Evolutionary conservation across 768 basidiomycete genomes (phyloP), one percentile per base, ranked within the genome.

Genomic region (Mycena maculata): DNA sequence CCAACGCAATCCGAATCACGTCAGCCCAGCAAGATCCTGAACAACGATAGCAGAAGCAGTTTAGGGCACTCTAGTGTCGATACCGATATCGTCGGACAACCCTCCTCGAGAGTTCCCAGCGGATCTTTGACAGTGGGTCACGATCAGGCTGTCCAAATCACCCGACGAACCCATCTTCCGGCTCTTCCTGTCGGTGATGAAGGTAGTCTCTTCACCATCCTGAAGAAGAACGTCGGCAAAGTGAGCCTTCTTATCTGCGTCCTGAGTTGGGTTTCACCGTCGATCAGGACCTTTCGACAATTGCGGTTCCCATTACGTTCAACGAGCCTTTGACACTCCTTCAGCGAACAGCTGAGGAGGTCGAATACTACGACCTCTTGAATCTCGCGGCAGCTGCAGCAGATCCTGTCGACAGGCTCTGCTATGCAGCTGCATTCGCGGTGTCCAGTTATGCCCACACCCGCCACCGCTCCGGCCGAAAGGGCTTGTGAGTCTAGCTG

Each of bases 181-280:
- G 85, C 86, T 22, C 83, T 84, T 8, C 82, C 87, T 18, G 81
- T 86, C 25, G 87, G 86, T 4, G 93, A 95, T 58, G 92, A 95
- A 78, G 92, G 92, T 12, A 94, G 93, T 73, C 79, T 95, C 38
- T 93, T 95, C 72, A 80, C 90, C 1, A 88, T 95, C 33, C 78
- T 96, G 49, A 94, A 94, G 81, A 95, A 94, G 80, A 95, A 93
- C 72, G 90, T 95, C 50, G 94, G 94, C 57, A 95, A 94, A 83
- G 94, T 93, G 56, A 22, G 73, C 50, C 28, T 38, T 62, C 65
- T 44, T 33, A 28, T 65, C 60, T 62, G 13, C 31, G 49, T 62
- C n/a, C 27, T 33, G 10, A 18, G 18, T 36, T 70, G 44, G 28
- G 20, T 53, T 36, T 36, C 68, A 33, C 42, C 57, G 30, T 50